Evolutionary conservation across 345 rosid species (phyloP), one percentile per base, ranked within the genome.

Genomic region (Cardiospermum halicacabum): DNA sequence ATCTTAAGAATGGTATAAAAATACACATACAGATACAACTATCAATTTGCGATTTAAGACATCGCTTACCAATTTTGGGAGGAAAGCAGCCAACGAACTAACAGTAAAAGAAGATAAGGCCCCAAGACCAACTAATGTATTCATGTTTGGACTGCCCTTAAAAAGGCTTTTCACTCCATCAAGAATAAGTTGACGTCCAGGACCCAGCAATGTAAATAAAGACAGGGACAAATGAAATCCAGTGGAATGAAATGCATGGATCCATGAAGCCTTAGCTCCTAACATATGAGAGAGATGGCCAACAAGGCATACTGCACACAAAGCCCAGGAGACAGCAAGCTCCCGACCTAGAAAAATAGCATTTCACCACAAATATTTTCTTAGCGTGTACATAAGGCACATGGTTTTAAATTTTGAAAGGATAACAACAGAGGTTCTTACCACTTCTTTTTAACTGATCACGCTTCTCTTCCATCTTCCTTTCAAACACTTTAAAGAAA

Each of bases 281-380:
- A 86, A 65, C 68, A 88, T 62, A 78, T 92, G 98, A 65, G 96
- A 75, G 58, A 86, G 79, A 81, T 92, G 98, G 69, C 98, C 98
- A 67, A 89, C 70, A 68, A 92, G 80, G 87, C 98, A 92, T 53
- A 92, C 96, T 75, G 98, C 90, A 82, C 98, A 92, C 39, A 92
- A 81, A 43, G 93, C 96, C 96, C 98, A 92, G 22, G 98, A 89
- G 69, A 92, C 90, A 67, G 88, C 96, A 74, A 92, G 98, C 78
- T 89, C 87, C 0, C 81, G 82, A 66, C 96, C 98, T 92, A 76
- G 49, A 73, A 65, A 62, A 67, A 39, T 13, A 48, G 25, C 31
- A 61, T 25, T 55, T 50, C 66, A 65, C 58, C 50, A 51, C 53
- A 62, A 12, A 53, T 51, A 62, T 71, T 56, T 53, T 62, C 57